phyloP scores from a whole-genome alignment of 352 stramenopile genomes.

The Globisporangium spiculum region DNA sequence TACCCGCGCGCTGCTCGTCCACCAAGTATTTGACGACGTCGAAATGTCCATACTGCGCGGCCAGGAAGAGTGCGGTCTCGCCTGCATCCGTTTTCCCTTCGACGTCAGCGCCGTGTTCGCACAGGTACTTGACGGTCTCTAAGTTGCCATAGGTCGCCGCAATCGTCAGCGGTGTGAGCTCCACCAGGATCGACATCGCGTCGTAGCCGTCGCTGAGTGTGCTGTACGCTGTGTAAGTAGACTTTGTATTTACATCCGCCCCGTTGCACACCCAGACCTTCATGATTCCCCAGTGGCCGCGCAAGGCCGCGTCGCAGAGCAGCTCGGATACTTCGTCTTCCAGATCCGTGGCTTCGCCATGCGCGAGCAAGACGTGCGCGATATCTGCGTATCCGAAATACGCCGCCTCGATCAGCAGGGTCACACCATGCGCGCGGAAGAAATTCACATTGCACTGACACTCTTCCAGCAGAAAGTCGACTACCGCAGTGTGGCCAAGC shows the following conservation, averaged over 20 bases:
- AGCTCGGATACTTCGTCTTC: neutral
- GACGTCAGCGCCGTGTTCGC: neutral
- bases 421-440: neutral
- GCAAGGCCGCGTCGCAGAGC: neutral
- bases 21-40: conserved; percentile 1
- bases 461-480: neutral
- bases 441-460: neutral
- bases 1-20: neutral
- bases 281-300: neutral
- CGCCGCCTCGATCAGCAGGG: neutral
- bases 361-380: neutral
- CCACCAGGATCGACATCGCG: neutral
- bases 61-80: neutral
- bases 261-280: neutral
- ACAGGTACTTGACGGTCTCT: neutral
- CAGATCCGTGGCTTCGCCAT: neutral
- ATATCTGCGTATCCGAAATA: neutral
- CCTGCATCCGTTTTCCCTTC: neutral
- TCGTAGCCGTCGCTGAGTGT: neutral
- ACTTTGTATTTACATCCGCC: neutral
- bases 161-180: neutral
- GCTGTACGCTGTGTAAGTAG: neutral
- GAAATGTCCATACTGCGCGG: neutral
- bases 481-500: neutral
- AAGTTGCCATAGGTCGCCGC: neutral